Conservation (phyloP, 495 filamentous ascomycete genomes). For the Aspergillus egyptiacus region DNA sequence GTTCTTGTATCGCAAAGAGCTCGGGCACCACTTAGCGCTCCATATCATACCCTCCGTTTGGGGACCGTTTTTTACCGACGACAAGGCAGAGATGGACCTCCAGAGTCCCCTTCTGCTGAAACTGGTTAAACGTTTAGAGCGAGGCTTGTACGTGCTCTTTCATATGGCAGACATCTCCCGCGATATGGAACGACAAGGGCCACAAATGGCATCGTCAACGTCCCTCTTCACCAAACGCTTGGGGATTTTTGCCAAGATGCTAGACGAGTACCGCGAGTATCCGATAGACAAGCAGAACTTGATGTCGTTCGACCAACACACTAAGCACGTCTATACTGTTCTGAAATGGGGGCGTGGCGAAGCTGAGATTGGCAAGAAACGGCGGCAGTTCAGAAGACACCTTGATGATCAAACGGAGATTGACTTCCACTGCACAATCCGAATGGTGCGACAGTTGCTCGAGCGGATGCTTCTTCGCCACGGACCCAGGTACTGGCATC, state of each 20-base stretch:
- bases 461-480: conserved; percentile 30
- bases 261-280: conserved; percentile 21
- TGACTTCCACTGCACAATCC: conserved; percentile 27
- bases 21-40: conserved; percentile 17
- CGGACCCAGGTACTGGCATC: conserved; percentile 25
- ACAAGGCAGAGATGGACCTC: conserved; percentile 21
- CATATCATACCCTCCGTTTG: conserved; percentile 26
- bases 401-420: conserved; percentile 22
- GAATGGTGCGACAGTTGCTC: conserved; percentile 27
- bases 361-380: conserved; percentile 23
- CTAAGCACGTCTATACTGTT: conserved; percentile 21
- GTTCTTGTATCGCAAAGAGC: conserved; percentile 21
- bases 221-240: conserved; percentile 16
- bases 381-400: conserved; percentile 21
- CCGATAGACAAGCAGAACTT: conserved; percentile 11
- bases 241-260: conserved; percentile 13
- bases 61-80: conserved; percentile 25
- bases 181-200: conserved; percentile 11
- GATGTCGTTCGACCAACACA: conserved; percentile 16
- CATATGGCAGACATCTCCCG: conserved; percentile 29
- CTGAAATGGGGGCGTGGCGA: conserved; percentile 22
- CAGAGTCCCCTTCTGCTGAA: conserved; percentile 23
- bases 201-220: conserved; percentile 1
- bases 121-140: conserved; percentile 23
- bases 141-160: conserved; percentile 26